Evolutionary conservation across 1,284 basidiomycete species (phyloP).

Genomic region (Crepidotus sp.): DNA sequence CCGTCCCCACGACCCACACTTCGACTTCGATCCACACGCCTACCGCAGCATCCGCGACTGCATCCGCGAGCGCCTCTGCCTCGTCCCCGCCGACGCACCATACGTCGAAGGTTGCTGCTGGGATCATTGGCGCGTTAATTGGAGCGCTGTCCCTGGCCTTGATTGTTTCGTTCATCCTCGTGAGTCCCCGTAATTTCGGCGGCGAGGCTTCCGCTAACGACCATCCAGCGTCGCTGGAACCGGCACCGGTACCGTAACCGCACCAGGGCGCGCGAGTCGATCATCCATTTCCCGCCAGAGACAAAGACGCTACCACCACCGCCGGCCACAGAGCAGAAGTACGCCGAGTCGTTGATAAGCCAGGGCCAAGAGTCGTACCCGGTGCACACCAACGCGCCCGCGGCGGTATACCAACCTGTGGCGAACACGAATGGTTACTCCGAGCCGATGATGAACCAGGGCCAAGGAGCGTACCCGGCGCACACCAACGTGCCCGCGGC

Average conservation of each 20-base stretch:
- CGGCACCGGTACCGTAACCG: conserved; percentile 2
- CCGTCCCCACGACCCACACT: not conserved
- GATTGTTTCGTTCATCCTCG: conserved; percentile 14
- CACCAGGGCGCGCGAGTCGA: conserved; percentile 8
- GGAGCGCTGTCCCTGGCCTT: conserved; percentile 1
- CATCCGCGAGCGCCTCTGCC: not conserved
- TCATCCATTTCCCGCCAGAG: not conserved
- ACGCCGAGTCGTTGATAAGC: too few species aligned
- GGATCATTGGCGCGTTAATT: conserved; percentile 3
- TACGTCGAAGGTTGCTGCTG: conserved; percentile 1
- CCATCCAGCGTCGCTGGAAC: conserved; percentile 17
- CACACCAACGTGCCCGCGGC: not conserved
- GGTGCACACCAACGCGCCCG: not conserved
- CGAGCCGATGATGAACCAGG: not conserved
- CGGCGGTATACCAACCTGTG: not conserved
- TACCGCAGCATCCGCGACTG: not conserved
- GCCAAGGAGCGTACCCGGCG: not conserved
- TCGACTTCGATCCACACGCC: not conserved
- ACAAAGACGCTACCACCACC: too few species aligned
- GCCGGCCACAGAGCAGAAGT: not conserved
- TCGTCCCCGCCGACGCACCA: not conserved
- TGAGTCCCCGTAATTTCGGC: not conserved
- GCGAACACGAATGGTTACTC: too few species aligned
- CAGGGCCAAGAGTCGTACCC: too few species aligned
- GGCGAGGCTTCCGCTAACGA: not conserved